Evolutionary conservation across 192 early-diverging fungal species (phyloP).

Genomic region (Umbelopsis sp.): DNA sequence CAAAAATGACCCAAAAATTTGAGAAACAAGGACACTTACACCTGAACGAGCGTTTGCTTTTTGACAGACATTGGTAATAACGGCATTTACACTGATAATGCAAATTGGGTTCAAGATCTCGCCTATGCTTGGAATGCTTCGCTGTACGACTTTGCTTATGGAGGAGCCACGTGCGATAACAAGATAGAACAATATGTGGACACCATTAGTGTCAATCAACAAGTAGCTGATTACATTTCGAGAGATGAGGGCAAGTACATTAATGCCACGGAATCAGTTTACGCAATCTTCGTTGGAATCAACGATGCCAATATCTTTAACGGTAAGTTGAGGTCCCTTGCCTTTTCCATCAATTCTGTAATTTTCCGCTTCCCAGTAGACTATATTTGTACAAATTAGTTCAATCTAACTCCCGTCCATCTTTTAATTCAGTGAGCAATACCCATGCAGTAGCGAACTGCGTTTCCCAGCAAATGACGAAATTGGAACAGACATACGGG

Average conservation of each 20-base stretch:
- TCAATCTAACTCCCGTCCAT: not conserved
- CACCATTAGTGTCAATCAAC: not conserved
- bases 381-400: not conserved
- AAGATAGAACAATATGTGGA: slow-evolving; percentile 18
- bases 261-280: slow-evolving; percentile 35
- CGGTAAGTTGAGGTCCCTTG: slow-evolving; percentile 8
- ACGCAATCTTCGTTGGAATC: slow-evolving; percentile 36
- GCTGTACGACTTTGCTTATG: slow-evolving; percentile 33
- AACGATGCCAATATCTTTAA: slow-evolving; percentile 27
- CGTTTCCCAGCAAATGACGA: slow-evolving; percentile 1
- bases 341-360: not conserved
- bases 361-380: not conserved
- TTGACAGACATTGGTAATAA: slow-evolving; percentile 28
- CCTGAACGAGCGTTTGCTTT: not conserved
- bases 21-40: not conserved
- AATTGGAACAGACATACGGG: not conserved
- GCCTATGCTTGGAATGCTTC: slow-evolving; percentile 33
- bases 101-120: slow-evolving; percentile 37
- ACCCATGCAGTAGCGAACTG: not conserved
- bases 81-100: slow-evolving; percentile 30
- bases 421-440: not conserved
- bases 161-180: slow-evolving; percentile 37
- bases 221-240: slow-evolving; percentile 33
- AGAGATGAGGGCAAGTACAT: slow-evolving; percentile 13
- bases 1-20: not conserved